Evolutionary conservation across 2,329 filamentous ascomycete species (phyloP).

Genomic region (Phyllosticta paracitricarpa): DNA sequence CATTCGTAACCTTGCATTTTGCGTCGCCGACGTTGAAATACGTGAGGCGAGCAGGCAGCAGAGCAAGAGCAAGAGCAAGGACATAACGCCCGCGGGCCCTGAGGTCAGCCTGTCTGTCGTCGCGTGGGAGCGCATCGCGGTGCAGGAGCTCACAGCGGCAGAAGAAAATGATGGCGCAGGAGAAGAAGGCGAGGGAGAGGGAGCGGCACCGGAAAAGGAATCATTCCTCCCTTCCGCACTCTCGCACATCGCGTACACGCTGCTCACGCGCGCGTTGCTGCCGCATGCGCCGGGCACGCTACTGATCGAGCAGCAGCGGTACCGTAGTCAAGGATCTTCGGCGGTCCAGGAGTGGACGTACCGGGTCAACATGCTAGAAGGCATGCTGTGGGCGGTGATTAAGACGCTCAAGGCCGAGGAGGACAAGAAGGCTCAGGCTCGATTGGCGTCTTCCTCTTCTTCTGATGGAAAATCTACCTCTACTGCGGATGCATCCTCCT

Average conservation of each 20-base stretch:
- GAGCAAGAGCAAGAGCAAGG: not conserved
- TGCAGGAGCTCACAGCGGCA: not conserved
- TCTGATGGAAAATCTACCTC: not conserved
- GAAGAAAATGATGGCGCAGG: constrained; percentile 1
- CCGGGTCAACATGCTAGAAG: constrained; percentile 70
- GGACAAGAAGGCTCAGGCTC: not conserved
- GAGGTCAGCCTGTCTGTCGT: not conserved
- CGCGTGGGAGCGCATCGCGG: constrained; percentile 5
- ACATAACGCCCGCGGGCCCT: not conserved
- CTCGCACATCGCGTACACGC: constrained; percentile 44
- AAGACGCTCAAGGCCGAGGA: constrained; percentile 41
- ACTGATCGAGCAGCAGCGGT: constrained; percentile 58
- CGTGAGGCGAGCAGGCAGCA: not conserved
- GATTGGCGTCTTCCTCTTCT: not conserved
- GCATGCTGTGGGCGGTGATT: constrained; percentile 66
- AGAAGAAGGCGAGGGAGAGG: not conserved
- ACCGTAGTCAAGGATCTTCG: constrained; percentile 52
- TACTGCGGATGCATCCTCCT: not conserved
- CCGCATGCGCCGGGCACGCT: constrained; percentile 53
- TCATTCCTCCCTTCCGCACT: constrained; percentile 45
- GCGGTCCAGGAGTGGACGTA: constrained; percentile 74
- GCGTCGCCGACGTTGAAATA: constrained; percentile 41
- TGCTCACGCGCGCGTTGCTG: constrained; percentile 42
- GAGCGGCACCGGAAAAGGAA: constrained; percentile 19
- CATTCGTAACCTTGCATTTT: constrained; percentile 70